Evolutionary conservation across 179 eudicot genomes (phyloP).

Genomic region (Amaranthus tricolor): DNA sequence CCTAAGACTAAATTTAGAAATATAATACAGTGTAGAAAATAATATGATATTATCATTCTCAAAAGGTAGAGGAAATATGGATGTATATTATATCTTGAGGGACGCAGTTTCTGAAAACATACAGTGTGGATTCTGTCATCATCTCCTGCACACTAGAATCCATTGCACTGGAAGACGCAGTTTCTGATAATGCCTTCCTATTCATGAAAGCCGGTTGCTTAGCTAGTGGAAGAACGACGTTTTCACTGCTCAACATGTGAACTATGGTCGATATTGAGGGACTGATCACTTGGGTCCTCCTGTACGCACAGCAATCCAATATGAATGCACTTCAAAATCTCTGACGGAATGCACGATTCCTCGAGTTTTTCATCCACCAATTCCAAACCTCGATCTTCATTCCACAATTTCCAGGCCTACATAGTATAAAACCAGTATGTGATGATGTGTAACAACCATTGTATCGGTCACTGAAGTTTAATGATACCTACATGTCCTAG

Average conservation of each 20-base stretch:
- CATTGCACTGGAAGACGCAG: slow-evolving; percentile 20
- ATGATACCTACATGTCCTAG: slow-evolving; percentile 27
- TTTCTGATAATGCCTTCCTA: slow-evolving; percentile 17
- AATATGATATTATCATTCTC: no score
- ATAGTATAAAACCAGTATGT: background rate
- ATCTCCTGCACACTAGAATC: slow-evolving; percentile 10
- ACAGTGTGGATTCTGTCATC: slow-evolving; percentile 14
- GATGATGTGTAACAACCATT: background rate
- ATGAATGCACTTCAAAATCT: slow-evolving; percentile 29
- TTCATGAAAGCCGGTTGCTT: slow-evolving; percentile 30
- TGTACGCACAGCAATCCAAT: slow-evolving; percentile 29
- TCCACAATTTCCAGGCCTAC: slow-evolving; percentile 36
- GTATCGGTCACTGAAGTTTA: background rate
- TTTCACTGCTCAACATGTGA: slow-evolving; percentile 25
- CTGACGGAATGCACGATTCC: slow-evolving; percentile 14
- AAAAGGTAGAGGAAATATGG: no score
- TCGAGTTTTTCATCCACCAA: slow-evolving; percentile 20
- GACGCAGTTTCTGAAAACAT: no score
- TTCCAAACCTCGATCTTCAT: slow-evolving; percentile 29
- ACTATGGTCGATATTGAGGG: slow-evolving; percentile 25
- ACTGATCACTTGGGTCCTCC: slow-evolving; percentile 28
- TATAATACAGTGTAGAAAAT: no score
- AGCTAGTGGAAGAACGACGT: slow-evolving; percentile 18
- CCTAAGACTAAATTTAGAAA: no score
- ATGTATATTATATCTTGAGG: no score